Evolutionary conservation across 1,139 yeast genomes (phyloP), one percentile per base, ranked within the genome.

Genomic region (Hansenula lynferdii): DNA sequence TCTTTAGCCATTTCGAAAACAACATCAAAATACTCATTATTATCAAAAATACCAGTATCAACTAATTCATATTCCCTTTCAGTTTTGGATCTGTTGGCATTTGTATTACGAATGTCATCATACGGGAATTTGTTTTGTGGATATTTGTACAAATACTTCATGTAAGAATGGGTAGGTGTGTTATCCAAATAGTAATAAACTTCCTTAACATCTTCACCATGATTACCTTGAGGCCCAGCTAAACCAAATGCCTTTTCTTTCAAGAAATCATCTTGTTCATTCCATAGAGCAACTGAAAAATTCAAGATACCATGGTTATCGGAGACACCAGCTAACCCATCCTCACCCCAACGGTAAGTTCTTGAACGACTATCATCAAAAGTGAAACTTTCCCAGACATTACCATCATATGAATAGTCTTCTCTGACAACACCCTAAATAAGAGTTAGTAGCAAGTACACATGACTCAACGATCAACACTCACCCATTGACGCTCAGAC

Each of bases 341-440:
- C 97, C 61, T 90, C 97, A 35, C 96, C 96, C 97, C 97, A 90
- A 39, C 97, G 72, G 58, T 85, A 90, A 15, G 86, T 79, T 55
- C 97, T 71, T 21, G 94, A 77, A 47, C 80, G 72, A 5, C 95
- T 85, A 47, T 86, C 90, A 44, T 86, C 95, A 60, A 89, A 89
- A 9, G 95, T 89, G 61, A 90, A 90, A 52, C 82, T 79, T 27
- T 81, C 73, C 97, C 97, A 90, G 4, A 97, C 97, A 51, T 89
- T 92, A 34, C 97, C 97, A 53, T 82, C 72, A 35, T 62, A 67
- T 1, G 96, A 85, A 61, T 90, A 90, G 59, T 90, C 97, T 61
- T 90, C 97, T 45, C 97, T 69, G 9, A 92, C 97, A 0, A 52
- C 54, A 26, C 56, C 57, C 36, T 34, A 4, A 15, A 26, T n/a